Evolutionary conservation across 2,329 filamentous ascomycete genomes (phyloP).

Genomic region (Paecilomyces sp.): DNA sequence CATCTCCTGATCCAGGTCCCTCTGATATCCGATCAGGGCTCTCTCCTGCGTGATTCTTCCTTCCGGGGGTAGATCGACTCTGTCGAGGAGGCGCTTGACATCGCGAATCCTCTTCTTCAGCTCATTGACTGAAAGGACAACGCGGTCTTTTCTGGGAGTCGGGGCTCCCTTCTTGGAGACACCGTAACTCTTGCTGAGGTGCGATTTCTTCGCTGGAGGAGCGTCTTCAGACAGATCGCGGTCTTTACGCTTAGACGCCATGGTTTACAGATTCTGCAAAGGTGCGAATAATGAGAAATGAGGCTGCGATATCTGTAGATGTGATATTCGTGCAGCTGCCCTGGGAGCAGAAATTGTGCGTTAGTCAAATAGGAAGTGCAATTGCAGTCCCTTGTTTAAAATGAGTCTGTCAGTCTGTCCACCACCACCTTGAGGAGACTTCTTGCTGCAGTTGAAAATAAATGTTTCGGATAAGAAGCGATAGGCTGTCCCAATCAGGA

Average conservation of each 20-base stretch:
- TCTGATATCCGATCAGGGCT: conserved; percentile 49
- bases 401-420: not conserved
- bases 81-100: conserved; percentile 46
- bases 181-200: conserved; percentile 10
- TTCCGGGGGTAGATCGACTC: conserved; percentile 45
- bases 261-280: conserved; percentile 5
- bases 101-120: conserved; percentile 52
- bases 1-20: conserved; percentile 47
- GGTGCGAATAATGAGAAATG: not conserved
- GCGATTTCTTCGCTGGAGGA: conserved; percentile 10
- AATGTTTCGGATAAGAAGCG: not conserved
- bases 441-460: not conserved
- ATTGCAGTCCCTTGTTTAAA: not conserved
- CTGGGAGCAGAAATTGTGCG: not conserved
- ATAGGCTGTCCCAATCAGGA: not conserved
- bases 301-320: not conserved
- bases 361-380: not conserved
- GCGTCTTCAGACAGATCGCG: conserved; percentile 18
- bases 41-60: conserved; percentile 53
- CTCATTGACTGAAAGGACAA: conserved; percentile 37
- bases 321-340: not conserved
- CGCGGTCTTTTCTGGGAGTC: conserved; percentile 1
- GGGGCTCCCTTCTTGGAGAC: conserved; percentile 2
- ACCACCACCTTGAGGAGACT: not conserved
- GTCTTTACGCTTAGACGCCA: conserved; percentile 21